These are phyloP conservation scores for Chrysoporthe austroafricana DNA, from an alignment of 2,329 filamentous ascomycete species.

Conservation along the genomic window DNA sequence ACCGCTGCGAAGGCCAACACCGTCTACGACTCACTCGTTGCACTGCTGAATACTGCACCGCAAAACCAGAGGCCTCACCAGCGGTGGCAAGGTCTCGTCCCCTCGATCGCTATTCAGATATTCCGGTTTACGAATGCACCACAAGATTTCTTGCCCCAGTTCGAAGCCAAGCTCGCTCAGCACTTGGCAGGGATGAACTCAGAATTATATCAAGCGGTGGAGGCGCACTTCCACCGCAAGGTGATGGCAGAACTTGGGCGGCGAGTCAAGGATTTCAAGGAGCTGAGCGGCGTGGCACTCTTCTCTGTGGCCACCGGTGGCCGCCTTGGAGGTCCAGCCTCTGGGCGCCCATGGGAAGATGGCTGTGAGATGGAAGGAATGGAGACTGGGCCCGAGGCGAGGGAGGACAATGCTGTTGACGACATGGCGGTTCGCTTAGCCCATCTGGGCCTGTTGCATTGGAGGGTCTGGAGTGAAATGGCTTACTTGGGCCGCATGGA, in stretches of 20 bases:
- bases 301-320: conserved; percentile 60
- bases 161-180: conserved; percentile 54
- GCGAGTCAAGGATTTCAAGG: conserved; percentile 57
- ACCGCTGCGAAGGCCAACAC: conserved; percentile 41
- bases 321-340: conserved; percentile 44
- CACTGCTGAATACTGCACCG: conserved; percentile 57
- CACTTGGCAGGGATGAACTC: conserved; percentile 49
- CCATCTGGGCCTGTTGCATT: conserved; percentile 84
- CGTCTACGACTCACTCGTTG: conserved; percentile 57
- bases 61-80: conserved; percentile 46
- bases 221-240: conserved; percentile 53
- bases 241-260: conserved; percentile 53
- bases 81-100: conserved; percentile 57
- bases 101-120: conserved; percentile 60
- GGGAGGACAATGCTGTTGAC: conserved; percentile 59
- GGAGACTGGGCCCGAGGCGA: conserved; percentile 43
- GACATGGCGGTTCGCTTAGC: conserved; percentile 79
- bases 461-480: conserved; percentile 83
- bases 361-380: conserved; percentile 32
- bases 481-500: conserved; percentile 62
- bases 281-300: conserved; percentile 55
- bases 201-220: conserved; percentile 52
- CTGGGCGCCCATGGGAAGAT: conserved; percentile 39
- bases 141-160: conserved; percentile 48
- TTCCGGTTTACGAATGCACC: conserved; percentile 60